A percentile compares a stretch with the other conserved stretches of the same genome.
Evolutionary conservation across 2,329 filamentous ascomycete genomes (phyloP).

Genomic region (Orbilia quercus): DNA sequence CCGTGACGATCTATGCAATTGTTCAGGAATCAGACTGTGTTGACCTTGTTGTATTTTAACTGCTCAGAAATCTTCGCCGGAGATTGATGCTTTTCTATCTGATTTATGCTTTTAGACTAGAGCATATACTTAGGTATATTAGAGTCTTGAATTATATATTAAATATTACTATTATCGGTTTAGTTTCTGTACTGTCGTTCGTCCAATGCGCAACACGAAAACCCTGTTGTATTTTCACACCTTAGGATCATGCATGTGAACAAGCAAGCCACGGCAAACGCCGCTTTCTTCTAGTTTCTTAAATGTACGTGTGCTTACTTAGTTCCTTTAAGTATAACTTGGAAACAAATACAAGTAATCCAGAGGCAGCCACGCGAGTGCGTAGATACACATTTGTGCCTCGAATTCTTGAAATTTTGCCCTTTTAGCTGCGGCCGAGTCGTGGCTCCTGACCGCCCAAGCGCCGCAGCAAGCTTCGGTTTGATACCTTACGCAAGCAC

Average conservation of each 20-base stretch:
- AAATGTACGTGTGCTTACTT: too few relatives aligned
- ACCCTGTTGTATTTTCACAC: conserved; percentile 31
- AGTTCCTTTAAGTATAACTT: too few relatives aligned
- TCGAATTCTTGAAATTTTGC: conserved; percentile 19
- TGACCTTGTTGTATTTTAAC: conserved; percentile 17
- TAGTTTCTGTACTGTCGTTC: too few relatives aligned
- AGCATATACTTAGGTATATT: too few relatives aligned
- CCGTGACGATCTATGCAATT: background rate
- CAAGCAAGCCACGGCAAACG: background rate
- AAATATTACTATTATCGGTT: too few relatives aligned
- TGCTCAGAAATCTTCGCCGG: background rate
- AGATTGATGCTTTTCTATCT: too few relatives aligned
- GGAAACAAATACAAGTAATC: background rate
- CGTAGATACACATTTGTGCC: conserved; percentile 22
- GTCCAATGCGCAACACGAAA: conserved; percentile 17
- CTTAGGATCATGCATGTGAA: conserved; percentile 35
- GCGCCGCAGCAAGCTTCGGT: conserved; percentile 12
- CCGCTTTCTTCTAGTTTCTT: too few relatives aligned
- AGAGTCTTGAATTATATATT: too few relatives aligned
- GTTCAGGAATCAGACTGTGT: background rate
- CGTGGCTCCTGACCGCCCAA: conserved; percentile 14
- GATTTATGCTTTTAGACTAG: too few relatives aligned
- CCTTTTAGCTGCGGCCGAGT: conserved; percentile 19
- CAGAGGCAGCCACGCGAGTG: conserved; percentile 38
- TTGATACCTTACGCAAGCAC: conserved; percentile 42